These are phyloP conservation scores for Rhododendron simsii DNA, from an alignment of 148 eudicot species.

Conservation along the genomic window DNA sequence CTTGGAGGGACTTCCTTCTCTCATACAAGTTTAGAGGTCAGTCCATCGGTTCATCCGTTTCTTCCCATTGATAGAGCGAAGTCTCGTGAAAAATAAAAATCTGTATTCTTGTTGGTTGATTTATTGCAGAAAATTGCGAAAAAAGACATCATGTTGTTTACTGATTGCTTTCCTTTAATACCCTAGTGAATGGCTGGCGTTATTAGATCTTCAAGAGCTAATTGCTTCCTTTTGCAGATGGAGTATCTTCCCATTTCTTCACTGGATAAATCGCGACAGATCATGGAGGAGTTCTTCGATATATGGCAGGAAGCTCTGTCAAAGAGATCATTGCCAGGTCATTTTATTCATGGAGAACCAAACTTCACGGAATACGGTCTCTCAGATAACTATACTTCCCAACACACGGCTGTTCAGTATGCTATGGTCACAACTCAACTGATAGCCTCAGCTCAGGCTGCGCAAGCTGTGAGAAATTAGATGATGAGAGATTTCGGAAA, in stretches of 20 bases:
- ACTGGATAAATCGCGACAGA: conserved; percentile 58
- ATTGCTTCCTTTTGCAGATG: conserved; percentile 48
- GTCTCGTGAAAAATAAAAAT: not conserved
- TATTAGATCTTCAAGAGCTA: not conserved
- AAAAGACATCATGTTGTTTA: not conserved
- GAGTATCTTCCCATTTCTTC: conserved; percentile 90
- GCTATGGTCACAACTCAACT: conserved; percentile 65
- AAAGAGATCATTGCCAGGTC: conserved; percentile 79
- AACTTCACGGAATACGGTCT: conserved; percentile 73
- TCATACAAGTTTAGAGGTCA: not conserved
- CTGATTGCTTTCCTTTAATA: not conserved
- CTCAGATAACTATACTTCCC: conserved; percentile 55
- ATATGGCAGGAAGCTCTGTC: conserved; percentile 69
- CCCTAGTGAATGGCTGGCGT: not conserved
- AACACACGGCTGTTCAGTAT: conserved; percentile 87
- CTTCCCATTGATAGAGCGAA: not conserved
- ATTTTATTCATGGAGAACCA: conserved; percentile 67
- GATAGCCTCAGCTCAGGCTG: conserved; percentile 66
- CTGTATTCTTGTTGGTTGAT: not conserved
- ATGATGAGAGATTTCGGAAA: not conserved
- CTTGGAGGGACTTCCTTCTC: not conserved
- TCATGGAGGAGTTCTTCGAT: conserved; percentile 72
- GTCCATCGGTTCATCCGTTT: not conserved
- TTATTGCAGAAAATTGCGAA: not conserved
- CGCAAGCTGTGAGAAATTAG: conserved; percentile 47